These are phyloP conservation scores for Cynanchum wilfordii DNA, from an alignment of 257 asterid species.

Conservation along the genomic window DNA sequence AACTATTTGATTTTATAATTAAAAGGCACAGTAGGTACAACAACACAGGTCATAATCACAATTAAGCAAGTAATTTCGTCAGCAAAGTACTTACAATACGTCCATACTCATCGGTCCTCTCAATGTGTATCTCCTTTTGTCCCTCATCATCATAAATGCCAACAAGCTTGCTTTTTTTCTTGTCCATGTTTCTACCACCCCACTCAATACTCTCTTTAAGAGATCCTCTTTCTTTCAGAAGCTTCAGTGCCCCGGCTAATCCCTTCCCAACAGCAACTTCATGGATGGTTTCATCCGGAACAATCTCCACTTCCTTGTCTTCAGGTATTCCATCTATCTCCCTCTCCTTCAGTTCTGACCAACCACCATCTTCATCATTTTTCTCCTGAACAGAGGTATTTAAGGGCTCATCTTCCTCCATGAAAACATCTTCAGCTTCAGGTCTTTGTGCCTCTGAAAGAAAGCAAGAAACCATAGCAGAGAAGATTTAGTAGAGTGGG, in stretches of 20 bases:
- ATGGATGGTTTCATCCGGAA: conserved; percentile 71
- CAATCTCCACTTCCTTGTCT: conserved; percentile 53
- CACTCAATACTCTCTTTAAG: conserved; percentile 88
- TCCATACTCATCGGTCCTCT: conserved; percentile 93
- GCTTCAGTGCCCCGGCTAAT: conserved; percentile 68
- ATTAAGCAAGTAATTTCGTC: not conserved
- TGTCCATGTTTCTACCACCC: conserved; percentile 99
- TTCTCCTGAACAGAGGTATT: conserved; percentile 47
- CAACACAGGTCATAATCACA: not conserved
- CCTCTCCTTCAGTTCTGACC: conserved; percentile 61
- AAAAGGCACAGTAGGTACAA: not conserved
- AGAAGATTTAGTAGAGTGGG: conserved; percentile 2
- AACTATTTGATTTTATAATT: not conserved
- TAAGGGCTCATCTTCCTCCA: conserved; percentile 81
- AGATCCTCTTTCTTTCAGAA: conserved; percentile 78
- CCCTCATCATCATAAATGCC: conserved; percentile 60
- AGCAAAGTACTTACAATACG: conserved; percentile 63
- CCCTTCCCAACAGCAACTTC: conserved; percentile 94
- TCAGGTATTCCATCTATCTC: conserved; percentile 37
- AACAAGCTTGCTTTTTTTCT: conserved; percentile 90
- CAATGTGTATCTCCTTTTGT: conserved; percentile 75
- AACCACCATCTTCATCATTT: conserved; percentile 48
- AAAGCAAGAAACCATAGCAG: conserved; percentile 8
- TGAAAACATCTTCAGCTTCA: conserved; percentile 76
- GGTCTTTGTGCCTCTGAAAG: conserved; percentile 63